Evolutionary conservation across 1,139 yeast species (phyloP), one percentile per base, ranked within the genome.

Genomic region (Candida tetrigidarum): DNA sequence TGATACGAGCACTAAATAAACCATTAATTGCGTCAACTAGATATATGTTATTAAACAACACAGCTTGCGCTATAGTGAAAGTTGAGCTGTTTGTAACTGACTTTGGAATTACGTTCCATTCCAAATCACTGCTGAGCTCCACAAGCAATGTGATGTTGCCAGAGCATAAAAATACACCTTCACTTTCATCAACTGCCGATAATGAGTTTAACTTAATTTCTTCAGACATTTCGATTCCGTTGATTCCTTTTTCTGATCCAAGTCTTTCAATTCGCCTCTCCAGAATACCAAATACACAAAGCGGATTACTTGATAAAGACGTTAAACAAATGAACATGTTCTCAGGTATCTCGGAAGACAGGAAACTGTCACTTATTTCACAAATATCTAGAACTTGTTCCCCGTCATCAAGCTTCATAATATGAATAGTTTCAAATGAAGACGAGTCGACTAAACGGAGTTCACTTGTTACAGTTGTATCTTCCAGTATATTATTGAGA

Each of bases 11-110:
- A 12, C 8, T 4, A 23, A 29, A 22, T 6, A 42, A 18, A 4
- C 51, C 51, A 18, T 41, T 15, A 2, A 37, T 18, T 8, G 42
- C 48, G 40, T 48, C 51, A 20, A 39, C 44, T 7, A 48, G 19
- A 19, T 38, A 37, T 1, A 25, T 15, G 4, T 35, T 32, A 6
- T 34, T 16, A 5, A 16, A 23, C 6, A 25, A 16, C 2, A 33
- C 15, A 8, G 44, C 19, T 28, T 43, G 49, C 11, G 30, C 35
- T n/a, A 43, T 38, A 3, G 37, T 43, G 23, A 43, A 39, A 8
- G 46, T 33, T 8, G 45, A 30, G 15, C 41, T 12, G 12, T 14
- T n/a, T 11, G 5, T 16, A 5, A 11, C 26, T 2, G 34, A 11
- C 12, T 16, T 15, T n/a, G 32, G 33, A 9, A 30, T 10, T 1